A percentile compares a stretch with the other conserved stretches of the same genome.
phyloP scores from a whole-genome alignment of 495 filamentous ascomycete species.

The Penicillium atrosanguineum region DNA sequence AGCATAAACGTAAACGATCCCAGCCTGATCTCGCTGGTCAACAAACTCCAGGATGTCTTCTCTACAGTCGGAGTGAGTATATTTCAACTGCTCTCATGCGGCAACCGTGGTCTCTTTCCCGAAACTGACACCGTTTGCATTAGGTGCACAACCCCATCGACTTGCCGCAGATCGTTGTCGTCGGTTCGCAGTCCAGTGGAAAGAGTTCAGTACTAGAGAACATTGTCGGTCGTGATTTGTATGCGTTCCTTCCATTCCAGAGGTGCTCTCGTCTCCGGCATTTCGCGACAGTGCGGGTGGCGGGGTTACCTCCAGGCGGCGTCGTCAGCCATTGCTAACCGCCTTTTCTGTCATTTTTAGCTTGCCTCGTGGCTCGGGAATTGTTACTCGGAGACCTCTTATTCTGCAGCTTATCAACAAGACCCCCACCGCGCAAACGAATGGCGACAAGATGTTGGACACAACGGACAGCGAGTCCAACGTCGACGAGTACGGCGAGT shows the following conservation, averaged over 20 bases:
- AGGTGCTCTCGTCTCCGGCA: background rate
- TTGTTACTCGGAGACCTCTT: conserved; percentile 93
- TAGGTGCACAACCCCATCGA: conserved; percentile 98
- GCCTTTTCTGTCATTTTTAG: conserved; percentile 44
- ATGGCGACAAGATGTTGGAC: conserved; percentile 69
- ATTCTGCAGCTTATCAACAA: conserved; percentile 98
- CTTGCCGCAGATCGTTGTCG: conserved; percentile 96
- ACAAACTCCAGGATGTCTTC: conserved; percentile 99
- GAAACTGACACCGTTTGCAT: conserved; percentile 32
- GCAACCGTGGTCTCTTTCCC: conserved; percentile 13
- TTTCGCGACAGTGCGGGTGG: conserved; percentile 8
- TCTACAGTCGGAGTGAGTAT: conserved; percentile 89
- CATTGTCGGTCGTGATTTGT: conserved; percentile 99
- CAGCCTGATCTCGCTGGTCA: conserved; percentile 86
- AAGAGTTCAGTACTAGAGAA: conserved; percentile 99
- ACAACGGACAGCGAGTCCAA: conserved; percentile 83
- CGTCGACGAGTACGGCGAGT: conserved; percentile 96
- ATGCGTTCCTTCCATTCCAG: conserved; percentile 31
- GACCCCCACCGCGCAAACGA: conserved; percentile 58
- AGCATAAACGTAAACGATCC: conserved; percentile 82
- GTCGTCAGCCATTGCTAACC: conserved; percentile 27
- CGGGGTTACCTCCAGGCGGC: conserved; percentile 10
- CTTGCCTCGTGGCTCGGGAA: conserved; percentile 95
- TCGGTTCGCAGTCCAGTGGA: conserved; percentile 97
- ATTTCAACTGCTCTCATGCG: background rate